Evolutionary conservation across 441 rosid genomes (phyloP).

Genomic region (Metrosideros polymorpha): DNA sequence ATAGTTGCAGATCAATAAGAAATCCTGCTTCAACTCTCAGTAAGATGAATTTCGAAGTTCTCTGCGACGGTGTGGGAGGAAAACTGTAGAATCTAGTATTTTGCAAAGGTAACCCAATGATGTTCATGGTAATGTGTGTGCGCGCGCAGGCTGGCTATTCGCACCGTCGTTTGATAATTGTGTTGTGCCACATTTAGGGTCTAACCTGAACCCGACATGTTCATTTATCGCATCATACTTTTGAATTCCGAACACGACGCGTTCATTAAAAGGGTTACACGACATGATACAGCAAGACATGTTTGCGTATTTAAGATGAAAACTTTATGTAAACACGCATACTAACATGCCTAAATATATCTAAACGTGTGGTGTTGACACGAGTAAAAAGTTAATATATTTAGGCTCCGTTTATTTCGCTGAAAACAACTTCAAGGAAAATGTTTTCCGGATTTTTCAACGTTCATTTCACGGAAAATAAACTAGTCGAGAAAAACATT

Average conservation of each 20-base stretch:
- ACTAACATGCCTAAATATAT: too few relatives aligned
- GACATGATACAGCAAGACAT: too few relatives aligned
- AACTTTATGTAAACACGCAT: too few relatives aligned
- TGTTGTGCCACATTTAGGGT: background rate
- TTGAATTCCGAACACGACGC: rapidly evolving
- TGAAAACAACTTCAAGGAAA: too few relatives aligned
- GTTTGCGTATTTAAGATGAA: too few relatives aligned
- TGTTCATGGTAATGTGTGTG: background rate
- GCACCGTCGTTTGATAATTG: too few relatives aligned
- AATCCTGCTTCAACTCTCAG: background rate
- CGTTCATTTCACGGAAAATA: too few relatives aligned
- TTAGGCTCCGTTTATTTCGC: too few relatives aligned
- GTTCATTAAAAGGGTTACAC: background rate
- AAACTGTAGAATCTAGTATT: background rate
- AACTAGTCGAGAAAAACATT: too few relatives aligned
- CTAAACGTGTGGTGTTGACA: too few relatives aligned
- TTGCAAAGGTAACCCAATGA: background rate
- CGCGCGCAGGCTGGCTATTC: background rate
- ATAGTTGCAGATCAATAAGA: background rate
- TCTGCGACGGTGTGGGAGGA: background rate
- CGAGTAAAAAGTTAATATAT: too few relatives aligned
- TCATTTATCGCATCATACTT: background rate
- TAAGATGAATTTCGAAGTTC: background rate
- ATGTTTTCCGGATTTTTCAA: too few relatives aligned
- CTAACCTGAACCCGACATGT: background rate